Conservation (phyloP, 148 eudicot genomes). For the Camellia japonica region DNA sequence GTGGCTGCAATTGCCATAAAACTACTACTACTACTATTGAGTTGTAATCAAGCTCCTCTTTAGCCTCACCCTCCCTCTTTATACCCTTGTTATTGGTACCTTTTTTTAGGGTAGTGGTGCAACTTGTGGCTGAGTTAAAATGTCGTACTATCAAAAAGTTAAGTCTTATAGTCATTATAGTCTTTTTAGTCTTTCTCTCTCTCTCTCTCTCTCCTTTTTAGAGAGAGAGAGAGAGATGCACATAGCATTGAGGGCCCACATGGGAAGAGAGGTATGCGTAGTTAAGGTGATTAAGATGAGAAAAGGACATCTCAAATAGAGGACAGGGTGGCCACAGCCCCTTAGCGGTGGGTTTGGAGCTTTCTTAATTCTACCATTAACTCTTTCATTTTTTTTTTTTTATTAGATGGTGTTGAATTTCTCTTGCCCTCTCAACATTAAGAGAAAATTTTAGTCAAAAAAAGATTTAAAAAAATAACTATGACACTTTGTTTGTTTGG, state of each 20-base stretch:
- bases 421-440: too few relatives aligned
- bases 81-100: slow-evolving; percentile 1
- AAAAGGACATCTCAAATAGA: slow-evolving; percentile 20
- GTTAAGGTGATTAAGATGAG: slow-evolving; percentile 14
- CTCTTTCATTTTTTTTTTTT: not conserved
- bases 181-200: not conserved
- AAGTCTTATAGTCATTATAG: not conserved
- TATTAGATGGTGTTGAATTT: not conserved
- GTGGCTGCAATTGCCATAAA: slow-evolving; percentile 75
- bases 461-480: too few relatives aligned
- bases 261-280: slow-evolving; percentile 9
- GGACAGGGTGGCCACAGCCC: slow-evolving; percentile 25
- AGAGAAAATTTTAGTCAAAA: too few relatives aligned
- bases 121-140: slow-evolving; percentile 8
- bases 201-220: not conserved
- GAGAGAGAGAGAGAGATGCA: slow-evolving; percentile 43
- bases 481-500: too few relatives aligned
- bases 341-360: slow-evolving; percentile 27
- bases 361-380: slow-evolving; percentile 19
- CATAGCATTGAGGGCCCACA: slow-evolving; percentile 32
- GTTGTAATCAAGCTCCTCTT: not conserved
- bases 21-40: not conserved
- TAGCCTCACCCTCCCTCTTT: slow-evolving; percentile 10
- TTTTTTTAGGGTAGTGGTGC: not conserved
- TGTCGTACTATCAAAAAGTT: not conserved